A percentile compares a stretch with the other conserved stretches of the same genome.
Conservation (phyloP, 2,329 filamentous ascomycete genomes). For the Botrytis deweyae region DNA sequence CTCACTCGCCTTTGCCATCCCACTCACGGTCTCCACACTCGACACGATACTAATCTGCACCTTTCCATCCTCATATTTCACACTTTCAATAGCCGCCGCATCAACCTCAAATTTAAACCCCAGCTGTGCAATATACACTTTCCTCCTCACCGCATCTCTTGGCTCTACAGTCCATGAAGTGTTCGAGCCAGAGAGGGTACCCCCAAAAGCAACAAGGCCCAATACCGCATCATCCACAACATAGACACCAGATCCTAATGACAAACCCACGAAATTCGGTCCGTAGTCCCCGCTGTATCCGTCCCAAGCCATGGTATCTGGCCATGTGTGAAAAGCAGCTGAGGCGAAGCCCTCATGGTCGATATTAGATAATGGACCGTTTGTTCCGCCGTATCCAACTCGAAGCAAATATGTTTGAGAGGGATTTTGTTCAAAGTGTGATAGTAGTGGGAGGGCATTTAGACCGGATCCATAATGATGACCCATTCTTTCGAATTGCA, state of each 20-base stretch:
- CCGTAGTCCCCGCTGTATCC: constrained; percentile 59
- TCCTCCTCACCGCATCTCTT: constrained; percentile 48
- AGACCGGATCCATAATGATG: constrained; percentile 62
- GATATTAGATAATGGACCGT: constrained; percentile 55
- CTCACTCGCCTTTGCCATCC: constrained; percentile 8
- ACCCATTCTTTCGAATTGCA: constrained; percentile 49
- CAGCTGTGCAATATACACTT: constrained; percentile 50
- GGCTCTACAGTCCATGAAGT: constrained; percentile 42
- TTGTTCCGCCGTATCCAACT: constrained; percentile 54
- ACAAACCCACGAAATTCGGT: constrained; percentile 52
- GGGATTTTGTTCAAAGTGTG: constrained; percentile 49
- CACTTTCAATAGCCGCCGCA: constrained; percentile 45
- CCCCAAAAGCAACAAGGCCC: constrained; percentile 52
- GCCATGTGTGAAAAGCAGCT: constrained; percentile 57
- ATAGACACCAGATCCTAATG: constrained; percentile 51
- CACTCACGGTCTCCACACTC: constrained; percentile 18
- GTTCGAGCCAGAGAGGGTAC: constrained; percentile 40
- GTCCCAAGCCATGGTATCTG: constrained; percentile 56
- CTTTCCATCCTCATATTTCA: constrained; percentile 39
- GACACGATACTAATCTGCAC: constrained; percentile 18
- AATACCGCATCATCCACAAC: constrained; percentile 47
- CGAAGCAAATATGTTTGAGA: constrained; percentile 51
- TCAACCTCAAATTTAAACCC: constrained; percentile 46
- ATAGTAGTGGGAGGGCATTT: constrained; percentile 55
- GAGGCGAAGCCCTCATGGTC: constrained; percentile 54